phyloP scores from a whole-genome alignment of 352 stramenopile species.

The Saprolegnia parasitica region DNA sequence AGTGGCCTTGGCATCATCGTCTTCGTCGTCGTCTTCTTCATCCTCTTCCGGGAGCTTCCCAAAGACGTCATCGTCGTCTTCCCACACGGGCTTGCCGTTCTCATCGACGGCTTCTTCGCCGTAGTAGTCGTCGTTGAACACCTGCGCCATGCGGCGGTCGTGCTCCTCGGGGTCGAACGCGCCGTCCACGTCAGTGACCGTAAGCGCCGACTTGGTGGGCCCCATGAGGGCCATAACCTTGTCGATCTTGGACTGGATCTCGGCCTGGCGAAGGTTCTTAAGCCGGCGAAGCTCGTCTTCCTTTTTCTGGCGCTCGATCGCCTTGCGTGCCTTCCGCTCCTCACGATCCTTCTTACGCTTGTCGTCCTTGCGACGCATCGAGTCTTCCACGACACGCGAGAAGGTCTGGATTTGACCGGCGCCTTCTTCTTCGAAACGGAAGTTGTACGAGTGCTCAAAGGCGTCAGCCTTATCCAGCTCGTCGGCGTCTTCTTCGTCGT shows the following conservation, averaged over 20 bases:
- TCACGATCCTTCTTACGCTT: slow-evolving; percentile 93
- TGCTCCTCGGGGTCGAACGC: slow-evolving; percentile 97
- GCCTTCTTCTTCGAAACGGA: slow-evolving; percentile 97
- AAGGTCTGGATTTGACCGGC: slow-evolving; percentile 82
- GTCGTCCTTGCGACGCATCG: slow-evolving; percentile 95
- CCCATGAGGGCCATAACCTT: slow-evolving; percentile 87
- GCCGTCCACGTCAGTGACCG: slow-evolving; percentile 55
- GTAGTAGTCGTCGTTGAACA: slow-evolving; percentile 99
- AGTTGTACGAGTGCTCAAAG: slow-evolving; percentile 99
- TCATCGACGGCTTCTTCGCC: slow-evolving; percentile 65
- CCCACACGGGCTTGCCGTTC: slow-evolving; percentile 65
- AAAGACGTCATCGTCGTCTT: slow-evolving; percentile 83
- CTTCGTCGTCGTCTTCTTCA: slow-evolving; percentile 41
- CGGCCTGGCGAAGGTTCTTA: slow-evolving; percentile 97
- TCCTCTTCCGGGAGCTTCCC: slow-evolving; percentile 58
- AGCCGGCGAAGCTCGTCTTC: slow-evolving; percentile 95
- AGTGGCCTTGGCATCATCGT: too few relatives aligned
- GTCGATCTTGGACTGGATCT: slow-evolving; percentile 92
- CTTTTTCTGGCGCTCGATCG: slow-evolving; percentile 93
- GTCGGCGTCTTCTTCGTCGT: slow-evolving; percentile 87
- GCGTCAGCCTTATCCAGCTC: slow-evolving; percentile 92
- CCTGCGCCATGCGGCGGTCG: slow-evolving; percentile 93
- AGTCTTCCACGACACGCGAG: slow-evolving; percentile 76
- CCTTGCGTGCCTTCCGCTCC: slow-evolving; percentile 92
- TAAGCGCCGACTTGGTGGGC: slow-evolving; percentile 48